Percentiles rank a stretch among this genome's conserved stretches.
phyloP scores from a whole-genome alignment of 1,284 basidiomycete species.

The Schizopora paradoxa region DNA sequence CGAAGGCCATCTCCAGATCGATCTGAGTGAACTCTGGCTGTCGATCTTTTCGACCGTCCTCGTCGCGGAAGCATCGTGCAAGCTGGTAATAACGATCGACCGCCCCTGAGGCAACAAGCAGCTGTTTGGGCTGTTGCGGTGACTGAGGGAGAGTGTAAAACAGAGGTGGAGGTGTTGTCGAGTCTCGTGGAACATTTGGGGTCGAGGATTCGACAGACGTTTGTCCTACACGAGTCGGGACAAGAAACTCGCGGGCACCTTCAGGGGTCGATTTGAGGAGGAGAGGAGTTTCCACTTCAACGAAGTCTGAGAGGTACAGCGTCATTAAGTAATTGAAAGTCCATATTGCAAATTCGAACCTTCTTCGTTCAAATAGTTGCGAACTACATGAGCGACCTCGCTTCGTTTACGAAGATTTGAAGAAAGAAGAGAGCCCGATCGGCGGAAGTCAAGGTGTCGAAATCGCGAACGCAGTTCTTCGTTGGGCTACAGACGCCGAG shows the following conservation, averaged over 20 bases:
- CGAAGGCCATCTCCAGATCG: slow-evolving; percentile 95
- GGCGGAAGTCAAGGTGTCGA: slow-evolving; percentile 85
- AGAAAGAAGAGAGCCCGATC: slow-evolving; percentile 61
- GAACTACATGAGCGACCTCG: slow-evolving; percentile 71
- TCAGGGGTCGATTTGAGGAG: slow-evolving; percentile 92
- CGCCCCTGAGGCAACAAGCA: slow-evolving; percentile 87
- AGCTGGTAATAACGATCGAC: slow-evolving; percentile 90
- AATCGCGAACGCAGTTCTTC: slow-evolving; percentile 82
- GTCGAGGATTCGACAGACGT: slow-evolving; percentile 20
- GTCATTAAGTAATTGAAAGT: too few species aligned
- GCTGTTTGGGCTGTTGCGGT: slow-evolving; percentile 94
- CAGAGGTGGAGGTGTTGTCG: slow-evolving; percentile 35
- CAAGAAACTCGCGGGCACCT: slow-evolving; percentile 91
- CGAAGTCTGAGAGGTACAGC: slow-evolving; percentile 58
- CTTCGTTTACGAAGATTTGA: slow-evolving; percentile 78
- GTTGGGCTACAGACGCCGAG: slow-evolving; percentile 66
- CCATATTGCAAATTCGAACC: slow-evolving; percentile 42
- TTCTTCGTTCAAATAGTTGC: slow-evolving; percentile 68
- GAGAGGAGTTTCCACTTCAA: slow-evolving; percentile 91
- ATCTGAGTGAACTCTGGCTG: slow-evolving; percentile 97
- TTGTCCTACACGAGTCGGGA: slow-evolving; percentile 65
- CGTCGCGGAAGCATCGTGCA: slow-evolving; percentile 92
- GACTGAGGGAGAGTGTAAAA: slow-evolving; percentile 94
- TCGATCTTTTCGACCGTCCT: slow-evolving; percentile 89
- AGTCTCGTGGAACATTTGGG: slow-evolving; percentile 10